Evolutionary conservation across 106 monocot species (phyloP), one percentile per base, ranked within the genome.

Genomic region (Dendrobium officinale): DNA sequence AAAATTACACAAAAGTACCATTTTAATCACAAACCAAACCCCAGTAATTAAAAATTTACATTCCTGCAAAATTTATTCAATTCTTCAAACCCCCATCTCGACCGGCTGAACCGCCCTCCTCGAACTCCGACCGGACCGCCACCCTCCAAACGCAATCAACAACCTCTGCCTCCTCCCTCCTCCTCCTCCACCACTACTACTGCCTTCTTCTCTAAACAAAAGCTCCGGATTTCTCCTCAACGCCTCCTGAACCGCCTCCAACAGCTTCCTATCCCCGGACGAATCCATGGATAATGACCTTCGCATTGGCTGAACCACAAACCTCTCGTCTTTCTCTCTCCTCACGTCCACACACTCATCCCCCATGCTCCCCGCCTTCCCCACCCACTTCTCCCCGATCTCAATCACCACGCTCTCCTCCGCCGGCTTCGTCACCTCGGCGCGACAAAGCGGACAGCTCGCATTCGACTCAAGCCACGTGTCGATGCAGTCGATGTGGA

Each of bases 271-370:
- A n/a, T 89, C 82, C n/a, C 20, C 48, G 8, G 84, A 94, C 19
- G 89, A 90, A 55, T 90, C 91, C 91, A 94, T 80, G 27, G 94
- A 94, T 59, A 94, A 73, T 0, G 94, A 94, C 84, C 94, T 85
- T 86, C 91, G 81, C 15, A 94, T 72, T 20, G 88, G 88, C 80
- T 88, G 88, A 6, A 91, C 86, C 10, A 0, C 42, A 75, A 84
- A 86, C 77, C 79, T 67, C 77, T 89, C 91, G 5, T 86, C 86
- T n/a, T 80, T 85, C 4, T 75, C 81, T 19, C 74, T 74, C 81
- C 79, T 79, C 66, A 81, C 79, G 9, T 72, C 76, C 49, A 80
- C 86, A 6, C 86, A 81, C 59, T 95, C 95, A 72, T 95, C 95
- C 31, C 92, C 92, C 79, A 82, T 84, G 82, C 95, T 95, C 78